Percentiles rank a stretch among this genome's conserved stretches.
phyloP scores from a whole-genome alignment of 257 asterid species.

The Solanum rostratum region DNA sequence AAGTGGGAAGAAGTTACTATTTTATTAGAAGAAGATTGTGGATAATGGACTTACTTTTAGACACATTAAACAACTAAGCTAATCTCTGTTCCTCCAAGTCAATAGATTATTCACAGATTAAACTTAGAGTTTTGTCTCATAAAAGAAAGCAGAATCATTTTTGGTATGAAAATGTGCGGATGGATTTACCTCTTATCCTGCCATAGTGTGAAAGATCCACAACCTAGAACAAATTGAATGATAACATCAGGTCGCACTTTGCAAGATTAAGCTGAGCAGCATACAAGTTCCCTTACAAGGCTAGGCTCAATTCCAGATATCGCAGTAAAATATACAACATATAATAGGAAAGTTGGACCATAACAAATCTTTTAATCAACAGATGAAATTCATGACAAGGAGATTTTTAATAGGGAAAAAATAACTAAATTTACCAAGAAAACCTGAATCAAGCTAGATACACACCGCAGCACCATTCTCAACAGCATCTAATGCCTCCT shows the following conservation, averaged over 20 bases:
- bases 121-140: background rate
- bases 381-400: background rate
- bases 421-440: background rate
- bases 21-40: background rate
- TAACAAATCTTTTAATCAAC: background rate
- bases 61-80: background rate
- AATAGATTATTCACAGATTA: background rate
- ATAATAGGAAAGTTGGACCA: background rate
- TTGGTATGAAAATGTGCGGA: background rate
- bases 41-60: background rate
- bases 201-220: conserved; percentile 84
- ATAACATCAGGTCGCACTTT: background rate
- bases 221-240: conserved; percentile 34
- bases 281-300: background rate
- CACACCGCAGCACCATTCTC: conserved; percentile 61
- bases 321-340: background rate
- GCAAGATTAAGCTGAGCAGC: background rate
- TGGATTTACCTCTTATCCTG: conserved; percentile 73
- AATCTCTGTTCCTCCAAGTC: background rate
- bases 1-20: background rate
- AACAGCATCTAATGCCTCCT: conserved; percentile 61
- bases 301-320: background rate
- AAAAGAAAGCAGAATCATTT: background rate
- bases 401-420: background rate
- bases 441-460: background rate